Conservation (phyloP, 352 stramenopile genomes). For the Lagenidium sp. region DNA sequence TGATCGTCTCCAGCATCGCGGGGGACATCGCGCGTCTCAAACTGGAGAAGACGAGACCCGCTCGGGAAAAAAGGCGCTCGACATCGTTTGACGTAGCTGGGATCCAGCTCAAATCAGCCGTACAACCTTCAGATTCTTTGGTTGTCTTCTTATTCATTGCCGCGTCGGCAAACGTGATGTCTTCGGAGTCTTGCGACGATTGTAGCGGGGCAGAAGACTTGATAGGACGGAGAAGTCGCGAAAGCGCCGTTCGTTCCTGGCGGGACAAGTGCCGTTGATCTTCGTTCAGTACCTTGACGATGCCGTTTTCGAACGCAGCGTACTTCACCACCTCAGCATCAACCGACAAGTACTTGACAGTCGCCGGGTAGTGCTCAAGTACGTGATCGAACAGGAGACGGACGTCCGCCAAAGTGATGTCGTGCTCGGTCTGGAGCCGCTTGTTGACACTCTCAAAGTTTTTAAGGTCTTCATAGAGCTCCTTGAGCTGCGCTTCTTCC, state of each 20-base stretch:
- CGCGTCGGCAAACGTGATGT: background rate
- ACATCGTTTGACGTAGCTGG: conserved; percentile 7
- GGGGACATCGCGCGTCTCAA: background rate
- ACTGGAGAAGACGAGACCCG: background rate
- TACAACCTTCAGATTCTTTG: background rate
- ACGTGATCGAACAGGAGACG: conserved; percentile 1
- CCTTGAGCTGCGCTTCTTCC: conserved; percentile 3
- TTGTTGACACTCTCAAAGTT: conserved; percentile 15
- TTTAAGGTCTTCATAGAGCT: conserved; percentile 7
- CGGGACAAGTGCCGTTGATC: background rate
- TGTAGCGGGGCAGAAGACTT: background rate
- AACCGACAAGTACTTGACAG: background rate
- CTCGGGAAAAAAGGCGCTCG: conserved; percentile 3
- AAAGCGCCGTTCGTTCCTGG: background rate
- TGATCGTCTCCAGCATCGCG: conserved; percentile 1
- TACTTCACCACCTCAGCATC: background rate
- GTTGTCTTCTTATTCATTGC: background rate
- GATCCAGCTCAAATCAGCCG: conserved; percentile 2
- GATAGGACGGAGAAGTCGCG: background rate
- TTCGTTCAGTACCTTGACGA: background rate
- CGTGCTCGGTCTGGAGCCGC: background rate
- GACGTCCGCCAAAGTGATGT: background rate
- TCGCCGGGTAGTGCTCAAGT: background rate
- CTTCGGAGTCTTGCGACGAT: background rate
- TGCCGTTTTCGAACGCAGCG: background rate